Base-by-base conservation (phyloP, 2,329 filamentous ascomycete genomes). In the Pseudodiploospora longispora region DNA sequence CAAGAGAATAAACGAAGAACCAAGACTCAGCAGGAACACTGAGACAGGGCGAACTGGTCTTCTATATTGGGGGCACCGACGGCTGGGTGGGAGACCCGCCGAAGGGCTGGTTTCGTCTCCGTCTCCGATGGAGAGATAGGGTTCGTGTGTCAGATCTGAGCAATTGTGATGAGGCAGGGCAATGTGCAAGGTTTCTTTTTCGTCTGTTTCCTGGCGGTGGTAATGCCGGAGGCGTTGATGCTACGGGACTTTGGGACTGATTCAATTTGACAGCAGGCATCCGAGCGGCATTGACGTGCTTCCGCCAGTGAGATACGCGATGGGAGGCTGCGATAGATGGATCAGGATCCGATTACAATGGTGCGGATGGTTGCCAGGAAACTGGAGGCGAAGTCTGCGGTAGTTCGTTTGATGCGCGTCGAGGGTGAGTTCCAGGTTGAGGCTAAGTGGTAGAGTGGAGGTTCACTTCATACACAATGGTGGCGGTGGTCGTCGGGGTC, bases 261-360 rank as follows among this genome's bases (percentile, higher is more conserved):
- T 10, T 41, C 73, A 72, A 70, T 55, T 66, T 65, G 60, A 68
- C 66, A 63, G 70, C 65, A 59, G 66, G 74, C 74, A 78, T 76
- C 63, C 69, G 72, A 67, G 65, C 72, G 68, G 63, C 67, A 72
- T 71, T 56, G 56, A 62, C 54, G 50, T 60, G 57, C 60, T 55
- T 60, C 54, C 33, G 9, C 12, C 10, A 10, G 12, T 9, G 32
- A 12, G 32, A 34, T 35, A 39, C 27, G 38, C 19, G 34, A 34
- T 35, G 44, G 28, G 27, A 40, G 47, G 19, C 19, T 19, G 19
- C 19, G 19, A 19, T 19, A 19, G 44, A 44, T 39, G 42, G 46
- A 47, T 47, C 31, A 30, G 45, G 35, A 42, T 47, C 42, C 46
- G 28, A 19, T 12, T 10, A 27, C 10, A 31, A 27, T 30, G 30